phyloP scores from a whole-genome alignment of 2,329 filamentous ascomycete genomes.

The Phialophora macrospora region DNA sequence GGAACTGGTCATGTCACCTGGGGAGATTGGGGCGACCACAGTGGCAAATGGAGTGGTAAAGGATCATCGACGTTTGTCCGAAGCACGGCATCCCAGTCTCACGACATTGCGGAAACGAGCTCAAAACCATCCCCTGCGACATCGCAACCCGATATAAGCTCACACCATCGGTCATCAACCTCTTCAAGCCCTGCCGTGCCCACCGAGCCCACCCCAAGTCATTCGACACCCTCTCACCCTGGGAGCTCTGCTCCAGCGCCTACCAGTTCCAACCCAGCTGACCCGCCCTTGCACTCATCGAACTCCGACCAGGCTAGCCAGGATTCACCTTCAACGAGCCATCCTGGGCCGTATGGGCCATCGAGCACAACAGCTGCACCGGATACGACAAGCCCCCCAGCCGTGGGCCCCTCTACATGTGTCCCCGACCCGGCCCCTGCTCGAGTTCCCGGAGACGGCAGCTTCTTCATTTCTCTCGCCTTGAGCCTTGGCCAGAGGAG shows the following conservation, averaged over 20 bases:
- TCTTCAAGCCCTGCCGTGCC: neutral
- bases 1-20: neutral
- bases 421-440: slow-evolving; percentile 15
- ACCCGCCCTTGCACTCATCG: neutral
- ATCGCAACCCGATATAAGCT: neutral
- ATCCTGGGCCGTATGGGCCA: neutral
- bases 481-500: neutral
- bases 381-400: neutral
- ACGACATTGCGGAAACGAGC: neutral
- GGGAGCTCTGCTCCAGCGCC: neutral
- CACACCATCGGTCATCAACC: neutral
- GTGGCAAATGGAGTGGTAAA: neutral
- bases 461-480: slow-evolving; percentile 14
- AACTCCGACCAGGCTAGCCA: neutral
- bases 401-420: neutral
- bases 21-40: slow-evolving; percentile 2
- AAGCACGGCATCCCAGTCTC: neutral
- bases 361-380: neutral
- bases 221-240: neutral
- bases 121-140: neutral
- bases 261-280: neutral
- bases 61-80: neutral
- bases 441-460: slow-evolving; percentile 13
- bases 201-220: neutral
- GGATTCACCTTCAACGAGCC: neutral